phyloP scores from a whole-genome alignment of 257 asterid species.

The Gynochthodes officinalis region DNA sequence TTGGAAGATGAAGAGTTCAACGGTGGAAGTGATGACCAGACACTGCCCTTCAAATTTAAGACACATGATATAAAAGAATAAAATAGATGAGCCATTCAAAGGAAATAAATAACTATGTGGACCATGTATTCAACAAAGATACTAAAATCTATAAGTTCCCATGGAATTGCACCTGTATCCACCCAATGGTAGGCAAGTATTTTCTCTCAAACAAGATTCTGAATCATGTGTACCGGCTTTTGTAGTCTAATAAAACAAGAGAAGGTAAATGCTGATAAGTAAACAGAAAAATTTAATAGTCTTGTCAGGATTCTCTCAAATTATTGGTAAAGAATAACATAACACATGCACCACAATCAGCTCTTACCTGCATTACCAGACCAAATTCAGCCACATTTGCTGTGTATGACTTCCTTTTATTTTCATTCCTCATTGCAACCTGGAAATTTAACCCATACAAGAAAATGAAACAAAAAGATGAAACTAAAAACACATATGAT shows the following conservation, averaged over 20 bases:
- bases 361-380: constrained; percentile 87
- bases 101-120: constrained; percentile 8
- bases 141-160: constrained; percentile 2
- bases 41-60: constrained; percentile 91
- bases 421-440: constrained; percentile 60
- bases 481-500: neutral
- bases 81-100: constrained; percentile 20
- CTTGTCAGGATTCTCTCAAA: constrained; percentile 1
- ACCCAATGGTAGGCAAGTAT: constrained; percentile 89
- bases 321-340: neutral
- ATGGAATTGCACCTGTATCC: constrained; percentile 83
- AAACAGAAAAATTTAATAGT: neutral
- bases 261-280: constrained; percentile 15
- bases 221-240: constrained; percentile 90
- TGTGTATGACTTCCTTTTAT: constrained; percentile 43
- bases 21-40: constrained; percentile 97
- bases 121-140: neutral
- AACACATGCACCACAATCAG: neutral
- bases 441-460: constrained; percentile 25
- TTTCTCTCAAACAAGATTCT: constrained; percentile 79
- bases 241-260: constrained; percentile 57
- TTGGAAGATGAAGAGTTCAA: constrained; percentile 43
- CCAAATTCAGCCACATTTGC: constrained; percentile 85
- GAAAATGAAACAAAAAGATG: constrained; percentile 1
- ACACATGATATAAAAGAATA: constrained; percentile 35